phyloP scores from a whole-genome alignment of 306 rosid species.

The Lathyrus tuberosus region DNA sequence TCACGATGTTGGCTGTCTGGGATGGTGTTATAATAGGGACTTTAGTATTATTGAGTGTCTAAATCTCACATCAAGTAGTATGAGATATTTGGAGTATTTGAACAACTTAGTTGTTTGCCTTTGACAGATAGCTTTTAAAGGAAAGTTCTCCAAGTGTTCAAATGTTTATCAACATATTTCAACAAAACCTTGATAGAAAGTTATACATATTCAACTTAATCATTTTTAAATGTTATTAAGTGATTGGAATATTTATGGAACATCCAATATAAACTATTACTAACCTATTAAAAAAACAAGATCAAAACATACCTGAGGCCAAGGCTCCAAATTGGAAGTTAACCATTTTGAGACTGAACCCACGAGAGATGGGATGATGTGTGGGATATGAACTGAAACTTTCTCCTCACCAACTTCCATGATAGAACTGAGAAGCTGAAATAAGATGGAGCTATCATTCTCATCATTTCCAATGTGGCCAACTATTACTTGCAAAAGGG shows the following conservation, averaged over 20 bases:
- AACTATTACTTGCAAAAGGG: constrained; percentile 81
- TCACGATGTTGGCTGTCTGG: background rate
- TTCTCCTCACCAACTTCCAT: constrained; percentile 81
- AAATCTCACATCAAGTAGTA: background rate
- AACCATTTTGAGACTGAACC: constrained; percentile 66
- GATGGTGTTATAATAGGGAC: background rate
- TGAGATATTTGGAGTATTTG: background rate
- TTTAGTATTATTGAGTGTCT: background rate
- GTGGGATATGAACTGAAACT: constrained; percentile 75
- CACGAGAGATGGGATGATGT: constrained; percentile 59
- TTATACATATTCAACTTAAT: constrained; percentile 3
- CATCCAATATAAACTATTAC: constrained; percentile 28
- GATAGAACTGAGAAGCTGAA: constrained; percentile 79
- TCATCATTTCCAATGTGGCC: constrained; percentile 62
- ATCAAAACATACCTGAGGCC: constrained; percentile 75
- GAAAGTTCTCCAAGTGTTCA: background rate
- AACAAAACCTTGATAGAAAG: constrained; percentile 3
- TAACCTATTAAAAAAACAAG: constrained; percentile 35
- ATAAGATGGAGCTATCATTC: constrained; percentile 68
- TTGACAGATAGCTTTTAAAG: background rate
- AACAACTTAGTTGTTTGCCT: background rate
- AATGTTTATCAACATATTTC: background rate
- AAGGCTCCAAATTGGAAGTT: constrained; percentile 62
- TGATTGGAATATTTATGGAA: constrained; percentile 7
- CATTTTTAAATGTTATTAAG: constrained; percentile 6